Base-by-base conservation (phyloP, 2,329 filamentous ascomycete species). In the Capronia coronata region DNA sequence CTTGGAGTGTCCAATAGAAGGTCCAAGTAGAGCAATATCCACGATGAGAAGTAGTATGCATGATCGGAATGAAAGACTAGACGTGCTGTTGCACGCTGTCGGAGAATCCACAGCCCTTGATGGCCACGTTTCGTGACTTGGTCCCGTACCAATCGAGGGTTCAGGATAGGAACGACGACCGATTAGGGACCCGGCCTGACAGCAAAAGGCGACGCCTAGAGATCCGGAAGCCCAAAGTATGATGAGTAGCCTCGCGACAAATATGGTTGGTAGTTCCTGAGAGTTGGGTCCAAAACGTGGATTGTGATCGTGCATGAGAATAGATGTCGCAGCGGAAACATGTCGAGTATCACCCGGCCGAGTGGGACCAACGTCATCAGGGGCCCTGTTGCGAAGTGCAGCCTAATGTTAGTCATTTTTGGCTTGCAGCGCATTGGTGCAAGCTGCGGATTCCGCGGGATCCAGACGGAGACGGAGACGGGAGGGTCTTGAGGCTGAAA, bases 401-500 rank as follows among this genome's bases (percentile, higher is more conserved):
- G 45, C 42, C 45, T 43, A 37, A 19, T 19, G 14, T 19, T 37
- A 3, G 34, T 18, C 6, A 9, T 19, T 8, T 8, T 37, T 37
- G 34, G 34, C 34, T 37, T 19, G 7, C 14, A 10, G 25, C 25
- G 10, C n/a, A n/a, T n/a, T n/a, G n/a, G n/a, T n/a, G n/a, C n/a
- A n/a, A n/a, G n/a, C n/a, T n/a, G n/a, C n/a, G n/a, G n/a, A n/a
- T n/a, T n/a, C 23, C 32, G 42, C 50, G 37, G 50, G 29, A 37
- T 40, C 43, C 40, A 46, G n/a, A n/a, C n/a, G 42, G 35, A 38
- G 25, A 47, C 43, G 35, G 46, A 27, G 18, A 23, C 19, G 19
- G 49, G 46, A 46, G 47, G 49, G 54, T 51, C 47, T n/a, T 56
- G 54, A 56, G 54, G 54, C 54, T 56, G 54, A 56, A 49, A 49